These are phyloP conservation scores for Diaporthe capsici DNA, from an alignment of 2,329 filamentous ascomycete genomes.

Conservation along the genomic window DNA sequence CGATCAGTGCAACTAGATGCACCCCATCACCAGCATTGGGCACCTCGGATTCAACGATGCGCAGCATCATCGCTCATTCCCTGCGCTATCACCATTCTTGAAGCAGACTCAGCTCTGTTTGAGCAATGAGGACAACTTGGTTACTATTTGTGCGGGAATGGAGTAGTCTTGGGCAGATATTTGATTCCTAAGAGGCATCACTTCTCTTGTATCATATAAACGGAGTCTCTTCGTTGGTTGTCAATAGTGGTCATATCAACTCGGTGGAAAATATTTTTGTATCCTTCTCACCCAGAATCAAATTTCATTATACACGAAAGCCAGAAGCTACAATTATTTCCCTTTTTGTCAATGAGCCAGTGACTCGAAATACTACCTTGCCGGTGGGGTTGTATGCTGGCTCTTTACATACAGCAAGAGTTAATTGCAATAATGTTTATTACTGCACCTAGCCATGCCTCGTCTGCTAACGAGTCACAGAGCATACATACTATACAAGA, in stretches of 20 bases:
- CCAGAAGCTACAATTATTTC: too few relatives aligned
- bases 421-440: not conserved
- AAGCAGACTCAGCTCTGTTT: not conserved
- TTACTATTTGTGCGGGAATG: not conserved
- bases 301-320: not conserved
- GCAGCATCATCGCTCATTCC: not conserved
- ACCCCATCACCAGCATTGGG: not conserved
- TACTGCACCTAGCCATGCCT: not conserved
- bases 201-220: not conserved
- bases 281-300: not conserved
- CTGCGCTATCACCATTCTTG: not conserved
- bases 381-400: not conserved
- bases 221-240: slow-evolving; percentile 11
- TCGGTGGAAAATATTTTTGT: not conserved
- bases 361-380: not conserved
- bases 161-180: not conserved
- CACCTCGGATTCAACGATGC: not conserved
- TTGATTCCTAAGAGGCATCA: not conserved
- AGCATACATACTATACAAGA: too few relatives aligned
- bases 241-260: not conserved
- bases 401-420: not conserved
- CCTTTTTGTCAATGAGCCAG: too few relatives aligned
- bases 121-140: not conserved
- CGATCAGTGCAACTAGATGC: not conserved
- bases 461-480: not conserved